Base-by-base conservation (phyloP, 2,329 filamentous ascomycete genomes). In the Cryphonectria parasitica region DNA sequence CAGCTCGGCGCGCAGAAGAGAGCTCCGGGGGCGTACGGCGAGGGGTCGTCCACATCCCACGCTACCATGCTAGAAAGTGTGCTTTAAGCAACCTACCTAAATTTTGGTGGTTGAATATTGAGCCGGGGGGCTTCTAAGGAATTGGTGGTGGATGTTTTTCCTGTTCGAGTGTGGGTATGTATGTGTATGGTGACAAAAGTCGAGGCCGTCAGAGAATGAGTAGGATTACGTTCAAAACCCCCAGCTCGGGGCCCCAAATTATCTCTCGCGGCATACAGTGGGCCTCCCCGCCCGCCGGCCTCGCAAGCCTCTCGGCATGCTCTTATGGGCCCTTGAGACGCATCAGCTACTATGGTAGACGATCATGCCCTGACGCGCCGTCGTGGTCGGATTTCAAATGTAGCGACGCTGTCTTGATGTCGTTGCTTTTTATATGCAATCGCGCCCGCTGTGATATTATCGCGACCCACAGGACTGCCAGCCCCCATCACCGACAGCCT, bases 1-100 rank as follows among this genome's bases (percentile, higher is more conserved):
- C 22, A 43, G 60, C 34, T 63, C 66, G 66, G 66, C 66, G 45
- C n/a, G 66, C 66, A 68, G 60, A 68, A 68, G 66, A 68, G 58
- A 52, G 31, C n/a, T 28, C 66, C 66, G 66, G 43, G 3, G 22
- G 45, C 45, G 22, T 19, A n/a, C 41, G n/a, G 13, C 19, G 28
- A 22, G 15, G 25, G 25, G 36, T 15, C 56, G 45, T 43, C 49
- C 52, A 56, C 64, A 66, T 43, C 25, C 34, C 64, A 45, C 45
- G 36, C 28, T 64, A 64, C 45, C 45, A 49, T n/a, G 45, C 45
- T 22, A 39, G n/a, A 54, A 13, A 28, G 22, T 56, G 22, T 41
- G 36, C 56, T n/a, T 49, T 11, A 10, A 28, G 52, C 22, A 15
- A 67, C 65, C 10, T 60, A 61, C 65, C 65, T 61, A n/a, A n/a